Conservation (phyloP, 148 eudicot genomes). For the Chenopodium album region DNA sequence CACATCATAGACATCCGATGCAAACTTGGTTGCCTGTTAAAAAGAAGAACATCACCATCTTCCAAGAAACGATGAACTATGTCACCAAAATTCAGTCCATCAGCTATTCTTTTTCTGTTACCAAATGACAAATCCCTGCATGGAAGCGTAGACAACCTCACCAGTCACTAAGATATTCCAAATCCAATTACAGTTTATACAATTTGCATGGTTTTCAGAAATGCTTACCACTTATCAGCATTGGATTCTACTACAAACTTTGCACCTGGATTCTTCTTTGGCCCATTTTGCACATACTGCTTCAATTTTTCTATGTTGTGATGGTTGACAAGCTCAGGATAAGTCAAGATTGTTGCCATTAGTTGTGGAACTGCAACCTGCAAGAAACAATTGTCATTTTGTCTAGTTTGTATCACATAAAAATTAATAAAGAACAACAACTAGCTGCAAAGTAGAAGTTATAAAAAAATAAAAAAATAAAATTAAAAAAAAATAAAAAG, state of each 20-base stretch:
- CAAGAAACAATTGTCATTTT: not conserved
- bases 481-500: not conserved
- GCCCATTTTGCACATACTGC: slow-evolving; percentile 81
- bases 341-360: slow-evolving; percentile 78
- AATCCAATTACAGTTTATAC: slow-evolving; percentile 4
- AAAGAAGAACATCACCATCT: slow-evolving; percentile 88
- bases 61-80: slow-evolving; percentile 77
- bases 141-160: slow-evolving; percentile 16
- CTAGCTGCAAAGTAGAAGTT: not conserved
- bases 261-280: slow-evolving; percentile 88
- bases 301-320: slow-evolving; percentile 86
- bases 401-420: not conserved
- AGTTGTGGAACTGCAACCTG: slow-evolving; percentile 82
- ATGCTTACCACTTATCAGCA: slow-evolving; percentile 57
- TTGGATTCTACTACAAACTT: slow-evolving; percentile 52
- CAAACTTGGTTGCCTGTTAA: slow-evolving; percentile 92
- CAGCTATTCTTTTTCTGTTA: slow-evolving; percentile 62
- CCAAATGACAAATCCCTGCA: slow-evolving; percentile 63
- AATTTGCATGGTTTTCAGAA: not conserved
- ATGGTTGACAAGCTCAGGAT: slow-evolving; percentile 76
- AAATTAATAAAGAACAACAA: not conserved
- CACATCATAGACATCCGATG: slow-evolving; percentile 98
- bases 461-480: too few species aligned
- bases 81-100: slow-evolving; percentile 66
- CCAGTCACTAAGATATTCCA: not conserved